These are phyloP conservation scores for Saccharomyces eubayanus DNA, from an alignment of 805 yeast species.

Conservation along the genomic window DNA sequence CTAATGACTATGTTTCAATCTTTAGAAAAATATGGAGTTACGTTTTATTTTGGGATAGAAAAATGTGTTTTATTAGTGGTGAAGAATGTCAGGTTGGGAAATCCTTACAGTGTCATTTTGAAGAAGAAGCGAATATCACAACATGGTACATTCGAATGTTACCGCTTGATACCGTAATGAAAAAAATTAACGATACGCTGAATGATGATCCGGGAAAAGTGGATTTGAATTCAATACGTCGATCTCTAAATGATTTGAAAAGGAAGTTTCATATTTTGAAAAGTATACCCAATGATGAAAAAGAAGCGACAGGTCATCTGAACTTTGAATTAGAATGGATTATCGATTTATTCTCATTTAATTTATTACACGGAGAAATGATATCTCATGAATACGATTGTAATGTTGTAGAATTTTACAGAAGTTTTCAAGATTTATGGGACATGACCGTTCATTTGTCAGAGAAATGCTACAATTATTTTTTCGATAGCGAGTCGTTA, in stretches of 20 bases:
- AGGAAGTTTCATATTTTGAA: constrained; percentile 6
- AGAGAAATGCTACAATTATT: constrained; percentile 14
- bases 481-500: constrained; percentile 8
- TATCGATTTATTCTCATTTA: constrained; percentile 15
- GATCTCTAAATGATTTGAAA: constrained; percentile 8
- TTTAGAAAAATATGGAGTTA: constrained; percentile 22
- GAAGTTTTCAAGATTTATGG: constrained; percentile 15
- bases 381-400: constrained; percentile 15
- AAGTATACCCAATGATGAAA: constrained; percentile 1
- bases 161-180: constrained; percentile 13
- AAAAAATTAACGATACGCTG: constrained; percentile 14
- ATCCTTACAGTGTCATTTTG: constrained; percentile 10
- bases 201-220: constrained; percentile 18
- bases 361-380: constrained; percentile 18
- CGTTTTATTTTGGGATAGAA: constrained; percentile 27
- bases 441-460: constrained; percentile 15
- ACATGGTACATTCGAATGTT: constrained; percentile 18
- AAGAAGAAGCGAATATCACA: neutral
- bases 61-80: constrained; percentile 23
- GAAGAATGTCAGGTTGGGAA: constrained; percentile 23
- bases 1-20: constrained; percentile 10
- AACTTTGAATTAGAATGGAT: constrained; percentile 19
- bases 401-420: constrained; percentile 9
- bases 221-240: constrained; percentile 6
- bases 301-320: constrained; percentile 3